phyloP scores from a whole-genome alignment of 1,284 basidiomycete species.

The Tylopilus sp. region DNA sequence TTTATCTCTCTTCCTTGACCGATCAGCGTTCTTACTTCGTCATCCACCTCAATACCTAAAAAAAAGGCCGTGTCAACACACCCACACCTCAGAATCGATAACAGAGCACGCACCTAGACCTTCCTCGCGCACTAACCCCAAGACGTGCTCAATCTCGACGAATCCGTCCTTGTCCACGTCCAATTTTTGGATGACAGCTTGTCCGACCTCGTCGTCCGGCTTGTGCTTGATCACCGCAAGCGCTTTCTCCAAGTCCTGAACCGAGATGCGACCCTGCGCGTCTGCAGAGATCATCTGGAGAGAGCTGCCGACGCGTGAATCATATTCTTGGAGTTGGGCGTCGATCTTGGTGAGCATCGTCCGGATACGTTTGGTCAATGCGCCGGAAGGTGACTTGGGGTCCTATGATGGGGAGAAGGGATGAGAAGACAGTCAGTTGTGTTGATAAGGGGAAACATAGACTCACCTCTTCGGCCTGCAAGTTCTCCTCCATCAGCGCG shows the following conservation, averaged over 20 bases:
- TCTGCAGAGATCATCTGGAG: constrained; percentile 95
- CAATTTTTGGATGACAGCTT: constrained; percentile 87
- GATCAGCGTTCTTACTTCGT: constrained; percentile 68
- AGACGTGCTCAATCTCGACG: constrained; percentile 82
- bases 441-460: background rate
- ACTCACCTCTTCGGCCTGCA: constrained; percentile 77
- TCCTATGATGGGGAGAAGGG: constrained; percentile 42
- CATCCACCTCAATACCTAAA: constrained; percentile 64
- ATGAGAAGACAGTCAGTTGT: constrained; percentile 1
- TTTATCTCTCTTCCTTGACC: constrained; percentile 74
- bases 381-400: constrained; percentile 73
- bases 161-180: constrained; percentile 96
- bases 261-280: constrained; percentile 87
- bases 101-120: constrained; percentile 54
- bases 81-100: background rate
- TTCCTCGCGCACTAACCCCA: constrained; percentile 76
- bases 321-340: constrained; percentile 88
- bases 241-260: constrained; percentile 87
- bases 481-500: constrained; percentile 87
- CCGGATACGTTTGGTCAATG: constrained; percentile 91
- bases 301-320: constrained; percentile 84
- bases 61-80: background rate
- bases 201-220: constrained; percentile 88
- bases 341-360: constrained; percentile 97
- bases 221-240: constrained; percentile 91